These are phyloP conservation scores for Rhynchospora tenuis DNA, from an alignment of 176 grass and related monocot species.

Conservation along the genomic window DNA sequence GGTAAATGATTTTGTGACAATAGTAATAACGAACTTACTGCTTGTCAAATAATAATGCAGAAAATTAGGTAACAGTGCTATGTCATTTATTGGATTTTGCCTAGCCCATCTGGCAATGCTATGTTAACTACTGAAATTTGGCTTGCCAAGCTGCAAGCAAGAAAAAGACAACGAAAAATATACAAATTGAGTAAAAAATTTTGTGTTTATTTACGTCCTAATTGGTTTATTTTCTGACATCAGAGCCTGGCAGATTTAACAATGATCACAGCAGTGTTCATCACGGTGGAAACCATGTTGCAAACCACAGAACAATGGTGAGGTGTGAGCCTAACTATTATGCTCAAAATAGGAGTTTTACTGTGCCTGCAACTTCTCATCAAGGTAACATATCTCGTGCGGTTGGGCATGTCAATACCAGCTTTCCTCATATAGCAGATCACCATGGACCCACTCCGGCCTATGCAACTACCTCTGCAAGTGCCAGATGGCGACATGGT, in stretches of 20 bases:
- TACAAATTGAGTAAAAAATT: background rate
- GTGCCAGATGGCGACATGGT: background rate
- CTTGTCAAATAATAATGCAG: background rate
- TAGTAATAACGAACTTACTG: background rate
- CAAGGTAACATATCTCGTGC: slow-evolving; percentile 4
- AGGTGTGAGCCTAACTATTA: slow-evolving; percentile 6
- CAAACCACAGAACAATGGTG: background rate
- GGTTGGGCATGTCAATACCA: slow-evolving; percentile 17
- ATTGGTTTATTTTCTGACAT: background rate
- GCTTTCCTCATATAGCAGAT: slow-evolving; percentile 36
- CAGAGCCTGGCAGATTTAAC: slow-evolving; percentile 19
- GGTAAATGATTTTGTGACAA: background rate
- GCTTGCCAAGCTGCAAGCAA: background rate
- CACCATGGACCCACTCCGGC: slow-evolving; percentile 16
- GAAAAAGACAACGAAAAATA: background rate
- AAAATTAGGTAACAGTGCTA: background rate
- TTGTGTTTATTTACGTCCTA: slow-evolving; percentile 1
- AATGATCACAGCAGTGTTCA: slow-evolving; percentile 11
- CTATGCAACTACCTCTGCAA: slow-evolving; percentile 10
- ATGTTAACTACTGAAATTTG: background rate
- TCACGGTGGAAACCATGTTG: slow-evolving; percentile 3
- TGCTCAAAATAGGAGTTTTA: background rate
- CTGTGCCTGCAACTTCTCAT: slow-evolving; percentile 6
- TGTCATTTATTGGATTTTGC: background rate
- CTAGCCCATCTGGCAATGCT: background rate